These are phyloP conservation scores for Astrocystis sublimbata DNA, from an alignment of 495 filamentous ascomycete genomes.

Conservation along the genomic window DNA sequence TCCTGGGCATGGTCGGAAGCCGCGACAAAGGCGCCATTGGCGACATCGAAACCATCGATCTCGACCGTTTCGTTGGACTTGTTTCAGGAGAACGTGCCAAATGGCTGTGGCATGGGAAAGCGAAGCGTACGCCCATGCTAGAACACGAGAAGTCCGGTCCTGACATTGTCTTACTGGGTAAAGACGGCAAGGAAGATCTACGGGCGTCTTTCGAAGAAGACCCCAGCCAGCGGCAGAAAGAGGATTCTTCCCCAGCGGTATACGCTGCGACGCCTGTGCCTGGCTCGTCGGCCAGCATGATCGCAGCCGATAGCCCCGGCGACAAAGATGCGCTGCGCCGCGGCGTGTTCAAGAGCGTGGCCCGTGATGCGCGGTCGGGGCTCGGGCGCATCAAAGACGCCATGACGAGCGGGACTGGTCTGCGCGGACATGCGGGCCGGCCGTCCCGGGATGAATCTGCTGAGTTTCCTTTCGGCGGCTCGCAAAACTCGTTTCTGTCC, in stretches of 20 bases:
- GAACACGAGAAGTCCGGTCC: constrained; percentile 53
- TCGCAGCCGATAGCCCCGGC: constrained; percentile 46
- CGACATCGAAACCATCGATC: constrained; percentile 86
- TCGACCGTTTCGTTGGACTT: constrained; percentile 78
- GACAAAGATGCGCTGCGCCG: constrained; percentile 69
- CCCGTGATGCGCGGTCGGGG: constrained; percentile 80
- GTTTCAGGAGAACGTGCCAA: constrained; percentile 79
- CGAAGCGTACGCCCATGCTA: constrained; percentile 55
- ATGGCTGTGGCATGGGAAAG: constrained; percentile 93
- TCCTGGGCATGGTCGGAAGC: constrained; percentile 89
- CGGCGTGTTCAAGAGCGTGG: constrained; percentile 75
- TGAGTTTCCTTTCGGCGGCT: constrained; percentile 36
- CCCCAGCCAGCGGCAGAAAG: constrained; percentile 39
- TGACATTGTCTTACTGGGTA: constrained; percentile 63
- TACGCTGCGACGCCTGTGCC: constrained; percentile 39
- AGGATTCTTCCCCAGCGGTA: constrained; percentile 41
- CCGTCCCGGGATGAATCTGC: constrained; percentile 49
- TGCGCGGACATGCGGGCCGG: constrained; percentile 49
- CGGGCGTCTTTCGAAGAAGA: constrained; percentile 51
- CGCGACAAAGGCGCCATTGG: constrained; percentile 86
- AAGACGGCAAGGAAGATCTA: constrained; percentile 63
- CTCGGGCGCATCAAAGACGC: constrained; percentile 83
- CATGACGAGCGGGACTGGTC: constrained; percentile 56
- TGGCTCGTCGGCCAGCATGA: constrained; percentile 42
- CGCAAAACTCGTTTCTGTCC: constrained; percentile 40